Percentiles rank a stretch among this genome's conserved stretches.
Conservation (phyloP, 371 early-diverging fungal species). For the Apophysomyces trapeziformis region DNA sequence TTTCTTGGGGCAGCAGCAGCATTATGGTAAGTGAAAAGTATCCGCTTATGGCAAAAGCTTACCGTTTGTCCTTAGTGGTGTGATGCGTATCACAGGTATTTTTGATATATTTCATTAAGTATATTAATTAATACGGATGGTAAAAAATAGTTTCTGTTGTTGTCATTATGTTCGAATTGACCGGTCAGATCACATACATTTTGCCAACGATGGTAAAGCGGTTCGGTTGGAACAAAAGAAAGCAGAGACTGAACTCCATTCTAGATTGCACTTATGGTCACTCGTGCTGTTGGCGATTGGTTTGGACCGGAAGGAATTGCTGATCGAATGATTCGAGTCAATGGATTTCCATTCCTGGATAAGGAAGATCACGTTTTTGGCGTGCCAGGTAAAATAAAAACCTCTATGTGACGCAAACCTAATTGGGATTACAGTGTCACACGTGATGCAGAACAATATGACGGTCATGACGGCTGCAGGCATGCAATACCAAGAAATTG, state of each 20-base stretch:
- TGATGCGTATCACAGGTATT: constrained; percentile 69
- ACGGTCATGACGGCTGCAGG: constrained; percentile 63
- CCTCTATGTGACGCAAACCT: neutral
- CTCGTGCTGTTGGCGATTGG: constrained; percentile 87
- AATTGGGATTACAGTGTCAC: constrained; percentile 45
- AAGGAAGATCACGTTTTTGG: constrained; percentile 75
- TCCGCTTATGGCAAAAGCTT: neutral
- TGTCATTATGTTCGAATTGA: constrained; percentile 96
- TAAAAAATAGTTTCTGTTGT: constrained; percentile 70
- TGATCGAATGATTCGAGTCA: constrained; percentile 83
- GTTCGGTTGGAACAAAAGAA: neutral
- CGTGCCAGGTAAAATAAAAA: constrained; percentile 46
- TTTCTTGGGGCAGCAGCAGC: constrained; percentile 96
- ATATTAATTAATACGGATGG: neutral
- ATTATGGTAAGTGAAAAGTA: constrained; percentile 59
- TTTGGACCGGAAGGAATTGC: constrained; percentile 86
- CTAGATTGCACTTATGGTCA: constrained; percentile 84
- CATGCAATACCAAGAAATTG: constrained; percentile 44
- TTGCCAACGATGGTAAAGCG: constrained; percentile 88
- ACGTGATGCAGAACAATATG: constrained; percentile 66
- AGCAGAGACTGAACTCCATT: neutral
- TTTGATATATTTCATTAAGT: neutral
- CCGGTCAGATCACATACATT: constrained; percentile 90
- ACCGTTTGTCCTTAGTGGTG: constrained; percentile 46
- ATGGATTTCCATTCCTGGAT: constrained; percentile 89